Evolutionary conservation across 768 basidiomycete genomes (phyloP), one percentile per base, ranked within the genome.

Genomic region (Rubroboletus pulcherrimus): DNA sequence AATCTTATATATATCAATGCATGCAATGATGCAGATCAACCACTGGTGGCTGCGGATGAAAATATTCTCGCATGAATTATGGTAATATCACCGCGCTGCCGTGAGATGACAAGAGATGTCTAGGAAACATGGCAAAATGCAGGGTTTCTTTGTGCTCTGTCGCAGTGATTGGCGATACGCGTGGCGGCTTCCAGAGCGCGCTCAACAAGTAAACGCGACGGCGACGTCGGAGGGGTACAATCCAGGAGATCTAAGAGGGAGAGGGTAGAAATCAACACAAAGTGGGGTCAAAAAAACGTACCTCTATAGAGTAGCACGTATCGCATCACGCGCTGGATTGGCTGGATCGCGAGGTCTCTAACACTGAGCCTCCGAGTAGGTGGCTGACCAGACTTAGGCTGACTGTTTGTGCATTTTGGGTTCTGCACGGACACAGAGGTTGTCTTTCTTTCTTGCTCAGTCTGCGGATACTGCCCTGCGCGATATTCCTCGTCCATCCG

Each of bases 291-390:
- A 71, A 4, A 40, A 15, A 41, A 49, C 74, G 53, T 55, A 83
- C 85, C 85, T 75, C 74, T 78, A 57, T 81, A 86, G 41, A 85
- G 71, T 38, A 86, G 63, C 2, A 81, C 81, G 65, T 86, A 86
- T 57, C 85, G 75, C 69, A 80, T 80, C n/a, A 85, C 76, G 19
- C 86, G 74, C 63, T 87, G 84, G 14, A 79, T 78, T 17, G 85
- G 85, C 59, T 81, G 72, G 51, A 87, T 85, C 2, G 84, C 83
- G 30, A 87, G 65, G 54, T 87, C 86, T 49, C 83, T 73, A 24
- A 84, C 74, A 31, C 68, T 68, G 4, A 63, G 58, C 49, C 57
- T 72, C 39, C 68, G 61, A 52, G 44, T 49, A 21, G 56, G 62
- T 9, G 31, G 53, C 19, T 35, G 56, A 38, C 49, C 46, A 37